Conservation (phyloP, 257 asterid genomes). For the Verbascum thapsus region DNA sequence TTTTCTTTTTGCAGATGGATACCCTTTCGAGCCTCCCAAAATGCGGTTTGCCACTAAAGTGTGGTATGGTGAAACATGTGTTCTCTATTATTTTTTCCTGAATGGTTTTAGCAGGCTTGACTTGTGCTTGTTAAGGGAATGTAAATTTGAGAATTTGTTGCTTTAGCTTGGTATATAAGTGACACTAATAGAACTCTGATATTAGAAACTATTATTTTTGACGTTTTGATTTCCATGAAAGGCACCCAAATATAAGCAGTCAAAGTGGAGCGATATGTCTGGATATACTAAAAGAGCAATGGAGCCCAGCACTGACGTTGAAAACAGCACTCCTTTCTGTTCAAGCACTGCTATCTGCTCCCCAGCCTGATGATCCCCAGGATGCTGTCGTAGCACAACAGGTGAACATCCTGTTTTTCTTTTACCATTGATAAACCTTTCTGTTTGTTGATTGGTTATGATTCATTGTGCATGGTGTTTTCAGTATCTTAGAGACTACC, state of each 20-base stretch:
- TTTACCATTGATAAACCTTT: no score
- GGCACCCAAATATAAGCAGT: constrained; percentile 99
- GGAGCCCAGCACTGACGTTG: constrained; percentile 98
- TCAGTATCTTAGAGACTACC: constrained; percentile 76
- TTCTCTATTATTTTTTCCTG: constrained; percentile 17
- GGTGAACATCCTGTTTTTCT: constrained; percentile 40
- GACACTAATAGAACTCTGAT: no score
- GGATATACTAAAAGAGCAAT: constrained; percentile 94
- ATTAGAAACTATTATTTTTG: constrained; percentile 21
- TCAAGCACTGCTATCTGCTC: constrained; percentile 93
- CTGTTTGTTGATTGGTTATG: constrained; percentile 24
- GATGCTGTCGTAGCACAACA: constrained; percentile 97
- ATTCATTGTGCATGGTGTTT: not conserved
- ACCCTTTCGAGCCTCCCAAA: constrained; percentile 97
- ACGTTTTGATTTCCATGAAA: constrained; percentile 39
- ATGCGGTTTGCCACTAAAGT: constrained; percentile 93
- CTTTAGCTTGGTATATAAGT: not conserved
- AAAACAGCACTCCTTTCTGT: constrained; percentile 95
- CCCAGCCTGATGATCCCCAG: constrained; percentile 96
- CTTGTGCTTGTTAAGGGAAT: constrained; percentile 21
- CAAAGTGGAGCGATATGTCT: constrained; percentile 99
- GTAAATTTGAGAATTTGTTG: not conserved
- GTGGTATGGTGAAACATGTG: constrained; percentile 62
- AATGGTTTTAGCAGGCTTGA: constrained; percentile 19
- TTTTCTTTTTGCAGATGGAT: constrained; percentile 69